Evolutionary conservation across 306 rosid species (phyloP).

Genomic region (Vachellia collinsii): DNA sequence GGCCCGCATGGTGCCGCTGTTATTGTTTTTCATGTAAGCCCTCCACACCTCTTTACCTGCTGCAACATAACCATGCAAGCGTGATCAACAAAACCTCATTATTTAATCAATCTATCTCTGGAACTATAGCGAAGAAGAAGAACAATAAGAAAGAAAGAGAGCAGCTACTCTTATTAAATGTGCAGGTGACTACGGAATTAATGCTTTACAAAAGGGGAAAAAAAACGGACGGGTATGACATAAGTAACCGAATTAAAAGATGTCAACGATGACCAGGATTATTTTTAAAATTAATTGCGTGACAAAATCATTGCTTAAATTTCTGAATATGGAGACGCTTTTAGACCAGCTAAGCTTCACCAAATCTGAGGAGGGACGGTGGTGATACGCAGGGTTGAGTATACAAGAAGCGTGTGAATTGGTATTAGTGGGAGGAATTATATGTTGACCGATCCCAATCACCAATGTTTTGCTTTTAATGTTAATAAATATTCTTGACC

Average conservation of each 20-base stretch:
- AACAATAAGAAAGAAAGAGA: no score
- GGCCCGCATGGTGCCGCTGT: neutral
- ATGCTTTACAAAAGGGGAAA: no score
- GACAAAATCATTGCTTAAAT: neutral
- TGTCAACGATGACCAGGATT: no score
- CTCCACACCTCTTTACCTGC: slow-evolving; percentile 57
- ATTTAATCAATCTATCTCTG: neutral
- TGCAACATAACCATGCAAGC: neutral
- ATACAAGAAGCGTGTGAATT: neutral
- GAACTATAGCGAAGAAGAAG: neutral
- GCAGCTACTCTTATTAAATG: no score
- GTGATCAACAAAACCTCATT: neutral
- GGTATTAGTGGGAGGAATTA: neutral
- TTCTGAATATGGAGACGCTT: neutral
- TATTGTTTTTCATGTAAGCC: neutral
- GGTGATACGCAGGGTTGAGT: neutral
- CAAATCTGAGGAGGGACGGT: no score
- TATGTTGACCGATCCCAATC: neutral
- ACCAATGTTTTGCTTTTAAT: neutral
- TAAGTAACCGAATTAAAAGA: no score
- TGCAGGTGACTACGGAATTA: no score
- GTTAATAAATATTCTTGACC: neutral
- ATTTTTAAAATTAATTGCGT: neutral
- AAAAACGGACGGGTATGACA: neutral
- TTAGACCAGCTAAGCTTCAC: no score